These are phyloP conservation scores for Quercus robur DNA, from an alignment of 306 rosid species.

Conservation along the genomic window DNA sequence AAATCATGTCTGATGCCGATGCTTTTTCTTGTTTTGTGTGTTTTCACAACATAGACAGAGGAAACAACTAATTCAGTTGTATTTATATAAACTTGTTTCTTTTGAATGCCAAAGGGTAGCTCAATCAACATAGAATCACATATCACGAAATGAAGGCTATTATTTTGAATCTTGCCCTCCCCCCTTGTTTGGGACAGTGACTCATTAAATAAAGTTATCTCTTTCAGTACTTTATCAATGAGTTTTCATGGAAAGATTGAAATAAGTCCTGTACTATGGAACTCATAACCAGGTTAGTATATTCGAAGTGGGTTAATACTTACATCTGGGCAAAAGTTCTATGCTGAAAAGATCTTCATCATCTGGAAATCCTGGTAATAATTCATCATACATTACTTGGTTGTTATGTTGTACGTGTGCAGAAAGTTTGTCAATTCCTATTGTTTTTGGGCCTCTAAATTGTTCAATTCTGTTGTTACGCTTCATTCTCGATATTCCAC, in stretches of 20 bases:
- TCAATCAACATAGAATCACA: too few relatives aligned
- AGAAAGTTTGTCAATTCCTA: background rate
- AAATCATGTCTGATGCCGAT: too few relatives aligned
- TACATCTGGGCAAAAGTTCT: slow-evolving; percentile 28
- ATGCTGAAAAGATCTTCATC: slow-evolving; percentile 21
- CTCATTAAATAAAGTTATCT: too few relatives aligned
- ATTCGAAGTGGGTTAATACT: slow-evolving; percentile 10
- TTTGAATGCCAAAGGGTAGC: too few relatives aligned
- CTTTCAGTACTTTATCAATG: background rate
- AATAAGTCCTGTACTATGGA: background rate
- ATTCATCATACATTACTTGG: slow-evolving; percentile 42
- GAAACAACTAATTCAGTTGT: too few relatives aligned
- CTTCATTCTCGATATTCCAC: slow-evolving; percentile 60
- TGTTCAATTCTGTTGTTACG: slow-evolving; percentile 29
- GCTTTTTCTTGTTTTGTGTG: too few relatives aligned
- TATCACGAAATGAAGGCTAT: too few relatives aligned
- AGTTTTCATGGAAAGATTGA: background rate
- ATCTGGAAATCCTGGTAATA: slow-evolving; percentile 50
- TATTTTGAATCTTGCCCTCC: too few relatives aligned
- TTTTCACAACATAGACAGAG: too few relatives aligned
- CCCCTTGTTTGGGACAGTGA: too few relatives aligned
- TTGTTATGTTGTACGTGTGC: slow-evolving; percentile 10
- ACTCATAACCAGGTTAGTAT: background rate
- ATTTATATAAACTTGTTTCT: too few relatives aligned
- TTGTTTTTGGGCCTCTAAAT: slow-evolving; percentile 41